Evolutionary conservation across 257 asterid genomes (phyloP), one percentile per base, ranked within the genome.

Genomic region (Knoxia roxburghii): DNA sequence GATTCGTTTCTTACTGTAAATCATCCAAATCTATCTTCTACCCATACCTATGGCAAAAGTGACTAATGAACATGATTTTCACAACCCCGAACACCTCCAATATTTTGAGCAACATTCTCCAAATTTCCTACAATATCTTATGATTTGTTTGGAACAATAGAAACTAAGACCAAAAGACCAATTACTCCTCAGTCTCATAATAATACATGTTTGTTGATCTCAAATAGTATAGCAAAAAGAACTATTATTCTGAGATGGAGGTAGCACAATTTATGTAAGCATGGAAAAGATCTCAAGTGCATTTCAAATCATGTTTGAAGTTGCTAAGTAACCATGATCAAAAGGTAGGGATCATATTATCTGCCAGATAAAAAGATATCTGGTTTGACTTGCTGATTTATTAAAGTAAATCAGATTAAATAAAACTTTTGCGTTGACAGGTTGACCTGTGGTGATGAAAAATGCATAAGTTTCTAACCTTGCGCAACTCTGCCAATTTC

Each of bases 401-500:
- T 30, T 5, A 32, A 59, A 15, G 11, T 0, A 18, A 6, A 27
- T 33, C 7, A 14, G 37, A 14, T 33, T 6, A 41, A 62, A 23
- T 12, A 17, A 61, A 40, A n/a, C 67, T 63, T 43, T 41, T 18
- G 6, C 6, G 17, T 62, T 62, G 23, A 13, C 40, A 6, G 21
- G 24, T 17, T 62, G 37, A 43, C 51, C 37, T 23, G 13, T 43
- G 51, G 27, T 24, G 7, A 43, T 43, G 6, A 39, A 43, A 15
- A 43, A 30, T 45, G 60, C 23, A 58, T 41, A 41, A 48, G 60
- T 45, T 56, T 11, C 64, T 59, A 51, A 89, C 96, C 96, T 87
- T 79, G 50, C 76, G 83, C 73, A 89, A 68, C 77, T 85, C 95
- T 33, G 87, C 86, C 78, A 89, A 72, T 56, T 80, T 83, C 70